Base-by-base conservation (phyloP, 495 filamentous ascomycete species). In the Melanomma pulvis-pyrius region DNA sequence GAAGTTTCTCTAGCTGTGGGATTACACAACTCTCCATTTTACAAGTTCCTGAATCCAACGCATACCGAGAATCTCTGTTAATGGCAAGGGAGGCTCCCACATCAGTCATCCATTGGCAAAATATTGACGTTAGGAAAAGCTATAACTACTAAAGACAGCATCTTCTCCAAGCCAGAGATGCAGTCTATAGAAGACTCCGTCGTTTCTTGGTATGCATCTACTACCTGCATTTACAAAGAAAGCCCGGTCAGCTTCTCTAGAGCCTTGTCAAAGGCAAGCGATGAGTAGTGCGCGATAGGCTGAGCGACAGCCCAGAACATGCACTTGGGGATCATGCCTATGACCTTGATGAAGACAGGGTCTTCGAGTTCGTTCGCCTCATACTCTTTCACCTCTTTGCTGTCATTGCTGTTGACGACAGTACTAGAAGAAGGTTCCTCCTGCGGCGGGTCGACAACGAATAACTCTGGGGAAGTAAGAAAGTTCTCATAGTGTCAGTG, bases 331-430 rank as follows among this genome's bases (percentile, higher is more conserved):
- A 57, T 30, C 53, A 57, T 57, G 19, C 8, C 22, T n/a, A 57
- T 41, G 30, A 57, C 34, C 2, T 44, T 57, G 53, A 57, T 34
- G 53, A 57, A 57, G 30, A 30, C 32, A 11, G 53, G 53, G n/a
- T 39, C 19, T 26, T 57, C 53, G 25, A 12, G 28, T 21, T 41
- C n/a, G 12, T 5, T n/a, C 9, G 26, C 6, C 1, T 11, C 9
- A 8, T 2, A 4, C 12, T 52, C 49, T 11, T 52, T 3, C 15
- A 39, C 2, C 7, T 32, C 52, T 32, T 32, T 26, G 15, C 17
- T 15, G 7, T 34, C 46, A 24, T 5, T 48, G 7, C 21, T 17
- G n/a, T 48, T 36, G 32, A 6, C 32, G 6, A 36, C 13, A 6
- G 46, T 19, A 50, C 6, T 6, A 24, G 48, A 11, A 4, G 48